A percentile compares a stretch with the other conserved stretches of the same genome.
phyloP scores from a whole-genome alignment of 2,329 filamentous ascomycete genomes.

The Xylaria sp. region DNA sequence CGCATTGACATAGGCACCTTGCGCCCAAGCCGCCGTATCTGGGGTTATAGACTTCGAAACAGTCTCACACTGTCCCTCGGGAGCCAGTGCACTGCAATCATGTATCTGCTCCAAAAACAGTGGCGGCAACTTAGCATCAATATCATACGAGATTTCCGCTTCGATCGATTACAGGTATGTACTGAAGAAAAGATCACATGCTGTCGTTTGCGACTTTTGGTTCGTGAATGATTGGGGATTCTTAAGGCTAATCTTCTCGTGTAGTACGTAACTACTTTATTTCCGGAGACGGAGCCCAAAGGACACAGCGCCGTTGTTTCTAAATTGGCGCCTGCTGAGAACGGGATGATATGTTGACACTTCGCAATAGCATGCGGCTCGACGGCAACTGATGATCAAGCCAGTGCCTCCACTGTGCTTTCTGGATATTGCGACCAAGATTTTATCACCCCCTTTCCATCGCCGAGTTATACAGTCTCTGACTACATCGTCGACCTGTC shows the following conservation, averaged over 20 bases:
- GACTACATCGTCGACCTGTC: slow-evolving; percentile 64
- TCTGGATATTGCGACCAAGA: slow-evolving; percentile 62
- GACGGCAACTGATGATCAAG: slow-evolving; percentile 60
- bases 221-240: neutral
- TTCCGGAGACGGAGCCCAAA: neutral
- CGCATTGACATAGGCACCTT: slow-evolving; percentile 57
- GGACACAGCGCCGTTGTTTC: neutral
- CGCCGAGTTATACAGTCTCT: slow-evolving; percentile 57
- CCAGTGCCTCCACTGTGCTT: slow-evolving; percentile 59
- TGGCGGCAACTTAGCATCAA: slow-evolving; percentile 51
- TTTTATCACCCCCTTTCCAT: slow-evolving; percentile 53
- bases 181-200: neutral
- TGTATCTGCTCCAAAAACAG: slow-evolving; percentile 63
- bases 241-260: slow-evolving; percentile 1
- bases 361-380: slow-evolving; percentile 54
- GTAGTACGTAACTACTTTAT: slow-evolving; percentile 24
- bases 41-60: slow-evolving; percentile 59
- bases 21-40: slow-evolving; percentile 59
- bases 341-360: slow-evolving; percentile 6
- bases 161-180: slow-evolving; percentile 51
- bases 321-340: neutral
- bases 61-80: slow-evolving; percentile 56
- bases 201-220: neutral
- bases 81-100: slow-evolving; percentile 58
- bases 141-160: slow-evolving; percentile 54